Base-by-base conservation (phyloP, 306 rosid species). In the Pyrus communis region DNA sequence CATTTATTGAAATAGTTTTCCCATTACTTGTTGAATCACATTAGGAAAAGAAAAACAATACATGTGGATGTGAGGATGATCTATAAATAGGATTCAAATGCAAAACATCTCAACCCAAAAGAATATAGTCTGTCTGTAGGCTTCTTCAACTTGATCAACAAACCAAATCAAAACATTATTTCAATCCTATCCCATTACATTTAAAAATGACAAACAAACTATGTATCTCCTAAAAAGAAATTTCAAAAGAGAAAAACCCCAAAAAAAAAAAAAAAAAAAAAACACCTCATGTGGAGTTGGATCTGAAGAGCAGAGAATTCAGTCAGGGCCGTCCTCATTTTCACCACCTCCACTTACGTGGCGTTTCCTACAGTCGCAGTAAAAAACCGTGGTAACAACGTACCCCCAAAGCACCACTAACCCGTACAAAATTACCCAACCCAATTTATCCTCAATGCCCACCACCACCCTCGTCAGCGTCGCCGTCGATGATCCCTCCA, bases 291-390 rank as follows among this genome's bases (percentile, higher is more conserved):
- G 45, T 40, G 45, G 45, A 40, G 40, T 35, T 35, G 40, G 40
- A 35, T 40, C 11, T 40, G 45, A 40, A 40, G 5, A 69, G 1
- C 7, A 30, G 10, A 66, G 69, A 69, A 52, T 35, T 40, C 62
- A 71, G 28, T 80, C 68, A 1, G 69, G 25, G 40, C 11, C 23
- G 35, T 28, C 76, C 15, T 84, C 82, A 4, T 49, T 79, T 11
- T 75, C 81, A 4, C 55, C 84, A 64, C 46, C 85, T 35, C 12
- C 38, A 58, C 61, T 42, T 1, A 84, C 83, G 27, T 82, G 86
- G 45, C 83, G 79, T 69, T 75, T 89, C 40, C 91, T 82, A 80
- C 97, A 84, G 10, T 94, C 89, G 69, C 82, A 88, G 78, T 91
- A 91, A 46, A 87, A 91, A 43, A 89, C 89, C 0, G 89, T 63